Evolutionary conservation across 2,329 filamentous ascomycete species (phyloP).

Genomic region (Talaromyces sp.): DNA sequence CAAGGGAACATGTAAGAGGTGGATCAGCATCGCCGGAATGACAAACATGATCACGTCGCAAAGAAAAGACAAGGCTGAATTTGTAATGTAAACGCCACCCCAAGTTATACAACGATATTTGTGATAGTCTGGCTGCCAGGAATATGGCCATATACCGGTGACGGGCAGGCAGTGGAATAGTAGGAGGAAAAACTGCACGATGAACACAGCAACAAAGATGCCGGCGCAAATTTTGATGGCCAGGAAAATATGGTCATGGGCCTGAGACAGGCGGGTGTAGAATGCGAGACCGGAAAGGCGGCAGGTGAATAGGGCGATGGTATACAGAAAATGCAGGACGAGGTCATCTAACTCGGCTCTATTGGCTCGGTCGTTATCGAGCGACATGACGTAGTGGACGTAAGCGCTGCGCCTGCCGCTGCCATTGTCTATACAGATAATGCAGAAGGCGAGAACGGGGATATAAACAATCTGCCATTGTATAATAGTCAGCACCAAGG

Average conservation of each 20-base stretch:
- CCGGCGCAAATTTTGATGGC: conserved; percentile 4
- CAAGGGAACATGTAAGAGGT: conserved; percentile 40
- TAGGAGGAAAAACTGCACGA: conserved; percentile 47
- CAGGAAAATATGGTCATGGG: conserved; percentile 11
- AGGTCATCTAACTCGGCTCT: conserved; percentile 47
- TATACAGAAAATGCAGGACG: conserved; percentile 49
- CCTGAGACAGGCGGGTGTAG: conserved; percentile 43
- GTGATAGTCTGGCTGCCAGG: conserved; percentile 38
- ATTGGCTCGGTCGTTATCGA: conserved; percentile 15
- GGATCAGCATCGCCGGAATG: conserved; percentile 47
- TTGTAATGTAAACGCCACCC: conserved; percentile 50
- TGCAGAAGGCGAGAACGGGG: conserved; percentile 6
- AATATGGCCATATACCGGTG: conserved; percentile 50
- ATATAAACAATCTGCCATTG: conserved; percentile 6
- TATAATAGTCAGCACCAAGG: not conserved
- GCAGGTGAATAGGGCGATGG: conserved; percentile 45
- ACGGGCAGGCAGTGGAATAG: conserved; percentile 50
- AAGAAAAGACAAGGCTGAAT: conserved; percentile 45
- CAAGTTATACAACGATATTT: conserved; percentile 45
- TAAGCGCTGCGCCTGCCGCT: conserved; percentile 7
- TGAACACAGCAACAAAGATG: conserved; percentile 28
- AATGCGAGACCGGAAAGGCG: conserved; percentile 50
- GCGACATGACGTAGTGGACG: conserved; percentile 9
- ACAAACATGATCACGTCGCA: conserved; percentile 49
- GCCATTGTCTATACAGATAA: conserved; percentile 7